Evolutionary conservation across 805 yeast genomes (phyloP), one percentile per base, ranked within the genome.

Genomic region (Candida taoyuanica): DNA sequence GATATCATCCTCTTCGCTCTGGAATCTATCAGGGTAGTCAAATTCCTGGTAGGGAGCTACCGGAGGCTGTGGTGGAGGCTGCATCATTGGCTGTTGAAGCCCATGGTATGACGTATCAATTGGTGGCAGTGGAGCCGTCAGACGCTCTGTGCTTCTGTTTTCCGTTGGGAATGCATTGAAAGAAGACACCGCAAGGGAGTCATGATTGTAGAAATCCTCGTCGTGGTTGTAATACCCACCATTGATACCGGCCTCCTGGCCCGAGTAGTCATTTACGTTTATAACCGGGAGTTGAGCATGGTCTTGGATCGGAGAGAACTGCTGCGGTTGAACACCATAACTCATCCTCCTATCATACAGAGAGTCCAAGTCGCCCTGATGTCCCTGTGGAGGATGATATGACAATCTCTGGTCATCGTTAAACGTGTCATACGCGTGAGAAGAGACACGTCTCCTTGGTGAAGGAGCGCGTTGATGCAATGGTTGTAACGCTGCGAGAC

Each of bases 1-100:
- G 5, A 68, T 62, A 39, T 70, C 70, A 34, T 67, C 69, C 20
- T 68, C 69, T 29, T 44, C 51, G 20, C 43, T 43, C 14, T 41
- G 31, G 19, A 43, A 42, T 40, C 21, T 21, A 31, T 43, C 50
- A 14, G 40, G 29, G 17, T 29, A 23, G n/a, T 30, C 34, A 2
- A 5, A 14, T 15, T 21, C 33, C 17, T 34, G 40, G 15, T 34
- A 29, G 3, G 39, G 40, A 5, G 36, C 18, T 5, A 36, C 25
- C 15, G 38, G 32, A 15, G 44, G 40, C n/a, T 31, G 16, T n/a
- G 36, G n/a, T 35, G 40, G 34, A 13, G 28, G 15, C 7, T 21
- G 25, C 28, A 25, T 11, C 14, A n/a, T 9, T 30, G 29, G 31
- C 27, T 34, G 40, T 27, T 4, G 27, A 7, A 11, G 8, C 11